Evolutionary conservation across 108 stramenopile genomes (phyloP), one percentile per base, ranked within the genome.

Genomic region (Cyclotella baltica): DNA sequence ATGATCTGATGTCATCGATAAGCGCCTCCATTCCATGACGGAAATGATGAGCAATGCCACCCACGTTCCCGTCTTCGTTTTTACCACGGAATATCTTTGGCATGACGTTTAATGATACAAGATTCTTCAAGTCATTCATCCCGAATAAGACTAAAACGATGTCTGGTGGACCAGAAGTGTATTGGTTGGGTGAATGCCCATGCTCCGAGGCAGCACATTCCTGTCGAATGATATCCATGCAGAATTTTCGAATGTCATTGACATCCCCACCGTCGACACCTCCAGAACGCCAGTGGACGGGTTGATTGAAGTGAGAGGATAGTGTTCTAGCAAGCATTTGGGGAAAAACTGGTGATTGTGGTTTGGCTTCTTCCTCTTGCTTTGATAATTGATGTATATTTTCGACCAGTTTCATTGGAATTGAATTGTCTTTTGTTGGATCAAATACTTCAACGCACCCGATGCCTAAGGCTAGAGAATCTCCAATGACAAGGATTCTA

Each of bases 191-290:
- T 43, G 6, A 10, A 20, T 31, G 31, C 51, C 31, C 18, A 1
- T 37, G 15, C 35, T 51, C 58, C 36, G 57, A 19, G 2, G 37
- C 30, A 23, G 67, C 66, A 64, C 74, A 75, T 81, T 91, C 90
- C 46, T 88, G 75, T 63, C 78, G 38, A 11, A 91, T 58, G 13
- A 91, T 73, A 56, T 69, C 83, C 48, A 91, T 64, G 37, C 86
- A 91, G 58, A 73, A 81, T 11, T 72, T 67, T 34, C 79, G 72
- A 36, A 91, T 89, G 30, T 84, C 79, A 34, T 73, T 22, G 0
- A 85, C 56, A 35, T 84, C 78, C n/a, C 90, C 90, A 9, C 90
- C 90, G 72, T 91, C 90, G n/a, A 91, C 90, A 29, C 90, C 90
- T 18, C 86, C 90, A 22, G 87, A 88, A 63, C 90, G 68, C 87